phyloP scores from a whole-genome alignment of 352 stramenopile genomes.

The Globisporangium radiosum region DNA sequence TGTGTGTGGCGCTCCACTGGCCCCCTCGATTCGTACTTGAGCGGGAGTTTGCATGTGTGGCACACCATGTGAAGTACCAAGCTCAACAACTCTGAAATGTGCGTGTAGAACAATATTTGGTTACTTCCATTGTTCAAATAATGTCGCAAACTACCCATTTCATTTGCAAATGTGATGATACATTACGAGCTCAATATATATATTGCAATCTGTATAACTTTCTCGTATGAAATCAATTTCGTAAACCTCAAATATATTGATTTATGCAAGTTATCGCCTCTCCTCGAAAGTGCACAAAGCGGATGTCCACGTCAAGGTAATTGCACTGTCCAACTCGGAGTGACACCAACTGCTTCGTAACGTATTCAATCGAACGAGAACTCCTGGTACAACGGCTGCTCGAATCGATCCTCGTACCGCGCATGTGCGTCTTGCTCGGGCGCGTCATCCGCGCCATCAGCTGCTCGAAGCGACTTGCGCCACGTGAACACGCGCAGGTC shows the following conservation, averaged over 20 bases:
- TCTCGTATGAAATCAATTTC: neutral
- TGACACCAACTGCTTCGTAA: neutral
- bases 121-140: too few species aligned
- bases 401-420: neutral
- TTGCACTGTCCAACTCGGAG: too few species aligned
- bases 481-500: constrained; percentile 14
- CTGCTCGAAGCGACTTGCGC: constrained; percentile 1
- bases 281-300: too few species aligned
- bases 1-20: neutral
- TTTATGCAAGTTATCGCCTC: too few species aligned
- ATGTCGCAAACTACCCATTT: too few species aligned
- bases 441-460: neutral
- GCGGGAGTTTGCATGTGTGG: too few species aligned
- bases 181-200: neutral
- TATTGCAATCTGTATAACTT: too few species aligned
- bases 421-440: neutral
- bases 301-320: too few species aligned
- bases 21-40: neutral
- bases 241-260: neutral
- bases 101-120: too few species aligned
- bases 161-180: neutral
- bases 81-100: too few species aligned
- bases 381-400: constrained; percentile 8
- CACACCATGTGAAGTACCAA: too few species aligned
- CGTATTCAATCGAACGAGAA: constrained; percentile 9